These are phyloP conservation scores for Blastocystis sp. DNA, from an alignment of 352 stramenopile species.

Conservation along the genomic window DNA sequence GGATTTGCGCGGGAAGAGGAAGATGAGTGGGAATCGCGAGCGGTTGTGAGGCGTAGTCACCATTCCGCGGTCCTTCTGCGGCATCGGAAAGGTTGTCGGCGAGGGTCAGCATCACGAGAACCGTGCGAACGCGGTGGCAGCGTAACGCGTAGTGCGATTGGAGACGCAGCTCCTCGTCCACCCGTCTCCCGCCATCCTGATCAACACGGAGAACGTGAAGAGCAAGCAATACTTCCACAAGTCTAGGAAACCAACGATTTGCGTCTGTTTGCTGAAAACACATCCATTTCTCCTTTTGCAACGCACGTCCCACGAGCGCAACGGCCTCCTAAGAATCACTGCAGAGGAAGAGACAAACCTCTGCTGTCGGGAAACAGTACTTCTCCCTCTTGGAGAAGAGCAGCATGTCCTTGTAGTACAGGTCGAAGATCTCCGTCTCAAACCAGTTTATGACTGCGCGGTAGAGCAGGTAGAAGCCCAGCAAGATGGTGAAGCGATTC, in stretches of 20 bases:
- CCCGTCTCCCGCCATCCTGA: background rate
- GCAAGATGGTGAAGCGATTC: slow-evolving; percentile 22
- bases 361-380: slow-evolving; percentile 8
- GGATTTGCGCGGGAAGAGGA: slow-evolving; percentile 4
- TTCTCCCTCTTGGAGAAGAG: slow-evolving; percentile 32
- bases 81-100: slow-evolving; percentile 5
- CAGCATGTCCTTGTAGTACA: slow-evolving; percentile 49
- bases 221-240: slow-evolving; percentile 62
- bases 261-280: slow-evolving; percentile 14
- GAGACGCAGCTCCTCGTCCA: background rate
- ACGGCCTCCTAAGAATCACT: slow-evolving; percentile 9
- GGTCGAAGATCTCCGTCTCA: slow-evolving; percentile 6
- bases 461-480: slow-evolving; percentile 29
- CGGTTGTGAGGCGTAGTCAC: background rate
- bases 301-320: background rate
- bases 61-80: slow-evolving; percentile 12
- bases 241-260: background rate
- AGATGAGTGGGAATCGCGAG: background rate
- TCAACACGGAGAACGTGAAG: slow-evolving; percentile 1
- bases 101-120: background rate
- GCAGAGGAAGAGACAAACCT: background rate
- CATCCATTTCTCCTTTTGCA: background rate
- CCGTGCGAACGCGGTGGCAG: too few species aligned
- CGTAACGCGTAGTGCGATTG: background rate
- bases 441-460: slow-evolving; percentile 9